These are phyloP conservation scores for Periconia digitata DNA, from an alignment of 2,329 filamentous ascomycete species.

Conservation along the genomic window DNA sequence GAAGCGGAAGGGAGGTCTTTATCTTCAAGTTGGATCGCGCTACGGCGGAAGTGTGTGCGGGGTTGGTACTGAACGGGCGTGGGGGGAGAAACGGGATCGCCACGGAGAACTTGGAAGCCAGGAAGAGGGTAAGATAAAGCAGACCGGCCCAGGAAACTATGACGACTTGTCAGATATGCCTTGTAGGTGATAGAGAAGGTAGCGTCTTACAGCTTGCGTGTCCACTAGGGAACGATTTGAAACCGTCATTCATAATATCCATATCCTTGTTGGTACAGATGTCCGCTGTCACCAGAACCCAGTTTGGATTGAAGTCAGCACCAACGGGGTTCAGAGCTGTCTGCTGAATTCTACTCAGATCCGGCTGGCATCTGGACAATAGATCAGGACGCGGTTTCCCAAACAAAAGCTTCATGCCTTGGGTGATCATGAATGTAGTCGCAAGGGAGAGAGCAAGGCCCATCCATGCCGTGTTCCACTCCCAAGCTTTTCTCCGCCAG, in stretches of 20 bases:
- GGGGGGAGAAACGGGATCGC: slow-evolving; percentile 69
- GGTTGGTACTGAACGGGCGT: slow-evolving; percentile 50
- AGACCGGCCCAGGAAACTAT: slow-evolving; percentile 73
- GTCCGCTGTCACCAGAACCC: slow-evolving; percentile 69
- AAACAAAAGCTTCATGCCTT: slow-evolving; percentile 77
- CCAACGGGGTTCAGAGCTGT: slow-evolving; percentile 63
- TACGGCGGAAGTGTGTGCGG: slow-evolving; percentile 51
- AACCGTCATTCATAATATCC: slow-evolving; percentile 72
- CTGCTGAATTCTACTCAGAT: slow-evolving; percentile 61
- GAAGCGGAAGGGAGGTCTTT: slow-evolving; percentile 21
- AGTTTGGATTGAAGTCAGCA: slow-evolving; percentile 54
- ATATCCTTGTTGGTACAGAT: slow-evolving; percentile 73
- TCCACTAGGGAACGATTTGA: slow-evolving; percentile 80
- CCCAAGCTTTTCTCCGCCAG: slow-evolving; percentile 86
- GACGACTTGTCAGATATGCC: background rate
- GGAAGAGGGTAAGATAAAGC: slow-evolving; percentile 82
- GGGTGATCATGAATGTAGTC: slow-evolving; percentile 76
- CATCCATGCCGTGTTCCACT: slow-evolving; percentile 83
- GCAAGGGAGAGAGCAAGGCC: slow-evolving; percentile 75
- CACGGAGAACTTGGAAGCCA: slow-evolving; percentile 79
- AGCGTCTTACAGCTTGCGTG: slow-evolving; percentile 64
- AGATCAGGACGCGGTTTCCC: slow-evolving; percentile 67
- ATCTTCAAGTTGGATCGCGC: slow-evolving; percentile 34
- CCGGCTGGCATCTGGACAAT: slow-evolving; percentile 73
- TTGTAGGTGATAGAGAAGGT: background rate